A percentile compares a stretch with the other conserved stretches of the same genome.
phyloP scores from a whole-genome alignment of 768 basidiomycete genomes.

The Tremella yokohamensis region DNA sequence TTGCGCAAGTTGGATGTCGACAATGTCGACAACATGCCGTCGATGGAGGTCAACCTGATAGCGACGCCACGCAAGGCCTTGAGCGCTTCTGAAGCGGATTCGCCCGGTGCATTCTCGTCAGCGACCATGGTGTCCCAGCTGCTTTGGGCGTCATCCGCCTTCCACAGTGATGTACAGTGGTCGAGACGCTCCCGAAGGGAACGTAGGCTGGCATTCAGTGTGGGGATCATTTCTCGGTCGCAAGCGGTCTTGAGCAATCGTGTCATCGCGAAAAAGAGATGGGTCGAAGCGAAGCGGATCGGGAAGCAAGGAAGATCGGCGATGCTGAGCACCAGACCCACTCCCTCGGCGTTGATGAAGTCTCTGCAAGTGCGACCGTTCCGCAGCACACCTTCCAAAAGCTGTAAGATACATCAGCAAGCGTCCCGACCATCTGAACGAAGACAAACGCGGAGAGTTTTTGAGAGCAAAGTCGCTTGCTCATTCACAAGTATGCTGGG shows the following conservation, averaged over 20 bases:
- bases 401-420: conserved; percentile 44
- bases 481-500: conserved; percentile 10
- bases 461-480: conserved; percentile 3
- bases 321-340: conserved; percentile 25
- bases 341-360: conserved; percentile 58
- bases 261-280: conserved; percentile 57
- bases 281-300: conserved; percentile 78
- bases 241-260: conserved; percentile 85
- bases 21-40: conserved; percentile 83
- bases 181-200: conserved; percentile 17
- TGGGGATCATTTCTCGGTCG: conserved; percentile 55
- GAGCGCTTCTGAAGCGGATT: conserved; percentile 54
- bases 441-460: neutral
- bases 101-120: conserved; percentile 7
- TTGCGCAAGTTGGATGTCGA: conserved; percentile 58
- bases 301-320: conserved; percentile 75
- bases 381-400: conserved; percentile 81
- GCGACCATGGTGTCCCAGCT: conserved; percentile 2
- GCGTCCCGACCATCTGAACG: neutral
- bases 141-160: conserved; percentile 6
- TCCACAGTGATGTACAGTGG: conserved; percentile 51
- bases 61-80: conserved; percentile 48
- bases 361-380: conserved; percentile 85
- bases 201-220: conserved; percentile 38
- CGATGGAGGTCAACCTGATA: conserved; percentile 64